Evolutionary conservation across 768 basidiomycete genomes (phyloP).

Genomic region (Kwoniella heveanensis): DNA sequence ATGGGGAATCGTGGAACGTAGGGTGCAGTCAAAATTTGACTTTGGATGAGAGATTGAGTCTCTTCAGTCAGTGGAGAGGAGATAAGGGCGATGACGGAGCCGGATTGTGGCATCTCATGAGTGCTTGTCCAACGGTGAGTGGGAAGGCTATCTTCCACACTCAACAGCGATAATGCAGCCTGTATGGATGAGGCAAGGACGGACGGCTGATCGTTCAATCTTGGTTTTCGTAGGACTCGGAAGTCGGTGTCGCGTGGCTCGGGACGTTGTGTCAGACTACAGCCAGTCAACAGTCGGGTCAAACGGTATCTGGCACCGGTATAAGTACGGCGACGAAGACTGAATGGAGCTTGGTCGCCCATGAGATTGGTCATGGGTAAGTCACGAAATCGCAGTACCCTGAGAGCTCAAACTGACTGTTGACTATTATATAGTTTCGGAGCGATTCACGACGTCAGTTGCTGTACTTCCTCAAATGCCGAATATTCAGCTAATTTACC

Average conservation of each 20-base stretch:
- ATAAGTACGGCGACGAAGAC: constrained; percentile 75
- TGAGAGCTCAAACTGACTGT: too few species aligned
- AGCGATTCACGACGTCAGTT: constrained; percentile 62
- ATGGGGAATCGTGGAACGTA: constrained; percentile 72
- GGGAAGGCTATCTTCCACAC: too few species aligned
- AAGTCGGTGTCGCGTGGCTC: constrained; percentile 80
- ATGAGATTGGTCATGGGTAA: constrained; percentile 54
- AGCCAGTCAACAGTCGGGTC: constrained; percentile 55
- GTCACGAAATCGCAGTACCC: too few species aligned
- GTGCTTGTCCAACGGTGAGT: constrained; percentile 55
- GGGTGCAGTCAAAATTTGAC: constrained; percentile 63
- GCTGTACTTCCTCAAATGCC: not conserved
- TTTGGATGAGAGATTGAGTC: constrained; percentile 71
- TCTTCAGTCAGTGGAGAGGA: constrained; percentile 82
- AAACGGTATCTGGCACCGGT: constrained; percentile 74
- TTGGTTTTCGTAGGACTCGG: constrained; percentile 28
- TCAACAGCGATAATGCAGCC: too few species aligned
- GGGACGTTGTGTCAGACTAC: constrained; percentile 68
- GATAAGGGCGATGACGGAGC: constrained; percentile 69
- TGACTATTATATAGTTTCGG: constrained; percentile 71
- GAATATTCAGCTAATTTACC: not conserved
- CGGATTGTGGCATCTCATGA: constrained; percentile 88
- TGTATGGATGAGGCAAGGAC: too few species aligned
- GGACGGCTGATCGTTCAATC: too few species aligned
- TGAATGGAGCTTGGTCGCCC: constrained; percentile 59